Evolutionary conservation across 176 grass and related monocot genomes (phyloP).

Genomic region (Canna indica): DNA sequence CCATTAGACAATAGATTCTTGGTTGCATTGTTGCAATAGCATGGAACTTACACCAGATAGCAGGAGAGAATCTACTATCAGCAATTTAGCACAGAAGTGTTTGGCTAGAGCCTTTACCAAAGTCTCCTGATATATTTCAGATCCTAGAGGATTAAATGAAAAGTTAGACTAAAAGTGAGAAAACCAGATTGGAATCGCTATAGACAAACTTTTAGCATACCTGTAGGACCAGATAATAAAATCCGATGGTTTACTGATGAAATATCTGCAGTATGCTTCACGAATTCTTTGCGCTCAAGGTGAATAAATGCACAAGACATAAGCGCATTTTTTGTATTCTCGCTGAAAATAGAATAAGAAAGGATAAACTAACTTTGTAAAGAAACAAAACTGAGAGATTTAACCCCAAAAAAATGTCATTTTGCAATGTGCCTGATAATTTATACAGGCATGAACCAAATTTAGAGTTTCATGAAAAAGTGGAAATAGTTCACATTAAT

Average conservation of each 20-base stretch:
- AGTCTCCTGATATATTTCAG: conserved; percentile 97
- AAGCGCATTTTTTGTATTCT: conserved; percentile 84
- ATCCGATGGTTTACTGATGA: conserved; percentile 93
- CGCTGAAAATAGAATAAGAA: conserved; percentile 38
- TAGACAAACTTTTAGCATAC: conserved; percentile 26
- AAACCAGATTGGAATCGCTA: conserved; percentile 17
- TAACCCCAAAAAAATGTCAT: too few species aligned
- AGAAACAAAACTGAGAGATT: too few species aligned
- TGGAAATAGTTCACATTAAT: too few species aligned
- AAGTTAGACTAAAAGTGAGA: conserved; percentile 12
- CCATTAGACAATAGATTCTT: background rate
- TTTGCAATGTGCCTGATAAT: too few species aligned
- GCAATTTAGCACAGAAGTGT: conserved; percentile 74
- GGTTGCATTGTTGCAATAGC: background rate
- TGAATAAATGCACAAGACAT: conserved; percentile 79
- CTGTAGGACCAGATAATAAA: conserved; percentile 91
- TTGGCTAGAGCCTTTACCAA: conserved; percentile 90
- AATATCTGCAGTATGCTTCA: conserved; percentile 68
- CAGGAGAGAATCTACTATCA: conserved; percentile 83
- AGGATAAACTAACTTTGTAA: background rate
- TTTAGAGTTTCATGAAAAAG: too few species aligned
- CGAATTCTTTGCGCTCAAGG: conserved; percentile 80
- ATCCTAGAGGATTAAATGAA: conserved; percentile 40
- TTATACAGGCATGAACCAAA: too few species aligned
- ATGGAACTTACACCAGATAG: conserved; percentile 67